Evolutionary conservation across 139 green algal genomes (phyloP), one percentile per base, ranked within the genome.

Genomic region (Chlorella ohadii): DNA sequence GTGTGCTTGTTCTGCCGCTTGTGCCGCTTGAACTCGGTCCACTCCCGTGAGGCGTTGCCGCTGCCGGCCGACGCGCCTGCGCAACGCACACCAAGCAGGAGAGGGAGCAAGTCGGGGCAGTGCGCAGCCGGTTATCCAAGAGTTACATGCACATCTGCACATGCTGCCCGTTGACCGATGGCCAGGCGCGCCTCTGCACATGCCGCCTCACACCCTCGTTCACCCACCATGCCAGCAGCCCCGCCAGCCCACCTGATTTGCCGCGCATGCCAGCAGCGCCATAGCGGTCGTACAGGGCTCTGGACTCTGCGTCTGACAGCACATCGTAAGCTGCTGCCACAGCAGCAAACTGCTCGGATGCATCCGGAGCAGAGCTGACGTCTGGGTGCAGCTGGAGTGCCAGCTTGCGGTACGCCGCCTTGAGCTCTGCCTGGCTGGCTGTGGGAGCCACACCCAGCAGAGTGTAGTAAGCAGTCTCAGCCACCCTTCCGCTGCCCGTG

Each of bases 321-420:
- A 85, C 75, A 56, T 93, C 90, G 87, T 86, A 83, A 12, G 90
- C 90, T 36, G 84, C 36, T 7, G 86, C 88, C 64, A 93, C 75
- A 31, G 81, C 75, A 2, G 66, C 51, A 77, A 93, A 93, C 4
- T 66, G 72, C 59, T 87, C 44, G 7, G 34, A 51, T 6, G 90
- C 88, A 39, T 91, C 87, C 33, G 72, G 36, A 0, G 80, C 82
- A 33, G 70, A 20, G 66, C 72, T 91, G 13, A 93, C 90, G 31
- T 99, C 96, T 0, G 96, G 96, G 63, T 99, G 96, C 39, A 97
- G 80, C 47, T 89, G 84, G 56, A 99, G 88, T 27, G 94, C 95
- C 56, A 95, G 88, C 68, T 87, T 87, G 38, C 93, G 89, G 81
- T 98, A 99, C 0, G 95, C 94, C 38, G 94, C 93, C 77, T 95